Conservation (phyloP, 2,329 filamentous ascomycete species). For the Rasamsonia emersonii region DNA sequence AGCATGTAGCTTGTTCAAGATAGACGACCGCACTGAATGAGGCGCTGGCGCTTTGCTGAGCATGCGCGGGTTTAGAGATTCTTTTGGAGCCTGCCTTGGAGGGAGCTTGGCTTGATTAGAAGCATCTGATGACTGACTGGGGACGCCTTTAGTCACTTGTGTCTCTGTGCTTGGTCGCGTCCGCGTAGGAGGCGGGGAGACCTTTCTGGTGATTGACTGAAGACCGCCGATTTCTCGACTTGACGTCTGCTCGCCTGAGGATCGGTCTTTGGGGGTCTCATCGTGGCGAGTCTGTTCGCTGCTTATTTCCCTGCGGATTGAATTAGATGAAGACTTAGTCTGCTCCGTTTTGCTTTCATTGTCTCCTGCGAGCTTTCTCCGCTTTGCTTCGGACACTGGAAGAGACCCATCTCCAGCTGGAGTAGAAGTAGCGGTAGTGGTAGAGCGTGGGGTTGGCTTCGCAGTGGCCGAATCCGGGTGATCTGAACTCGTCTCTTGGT, state of each 20-base stretch:
- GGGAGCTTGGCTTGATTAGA: conserved; percentile 9
- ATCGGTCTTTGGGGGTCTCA: conserved; percentile 6
- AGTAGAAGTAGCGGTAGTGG: too few species aligned
- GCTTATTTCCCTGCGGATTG: conserved; percentile 1
- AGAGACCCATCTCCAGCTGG: too few species aligned
- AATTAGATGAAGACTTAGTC: not conserved
- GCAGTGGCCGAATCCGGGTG: conserved; percentile 6
- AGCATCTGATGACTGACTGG: not conserved
- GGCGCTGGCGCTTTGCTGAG: conserved; percentile 34
- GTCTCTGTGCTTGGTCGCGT: conserved; percentile 3
- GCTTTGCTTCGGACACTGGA: conserved; percentile 22
- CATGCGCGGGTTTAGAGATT: conserved; percentile 39
- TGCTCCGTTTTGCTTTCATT: conserved; percentile 3
- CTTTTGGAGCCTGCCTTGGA: conserved; percentile 27
- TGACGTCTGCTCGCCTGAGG: conserved; percentile 4
- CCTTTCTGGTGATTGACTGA: conserved; percentile 15
- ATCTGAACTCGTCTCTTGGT: conserved; percentile 24
- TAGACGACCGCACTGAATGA: conserved; percentile 32
- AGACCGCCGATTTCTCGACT: conserved; percentile 11
- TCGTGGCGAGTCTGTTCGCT: conserved; percentile 7
- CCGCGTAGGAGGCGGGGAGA: conserved; percentile 22
- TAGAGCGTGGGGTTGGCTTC: conserved; percentile 14
- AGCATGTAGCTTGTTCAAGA: conserved; percentile 37
- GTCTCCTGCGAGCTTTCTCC: conserved; percentile 13
- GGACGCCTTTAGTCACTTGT: too few species aligned